Evolutionary conservation across 345 rosid genomes (phyloP).

Genomic region (Eutrema japonicum): DNA sequence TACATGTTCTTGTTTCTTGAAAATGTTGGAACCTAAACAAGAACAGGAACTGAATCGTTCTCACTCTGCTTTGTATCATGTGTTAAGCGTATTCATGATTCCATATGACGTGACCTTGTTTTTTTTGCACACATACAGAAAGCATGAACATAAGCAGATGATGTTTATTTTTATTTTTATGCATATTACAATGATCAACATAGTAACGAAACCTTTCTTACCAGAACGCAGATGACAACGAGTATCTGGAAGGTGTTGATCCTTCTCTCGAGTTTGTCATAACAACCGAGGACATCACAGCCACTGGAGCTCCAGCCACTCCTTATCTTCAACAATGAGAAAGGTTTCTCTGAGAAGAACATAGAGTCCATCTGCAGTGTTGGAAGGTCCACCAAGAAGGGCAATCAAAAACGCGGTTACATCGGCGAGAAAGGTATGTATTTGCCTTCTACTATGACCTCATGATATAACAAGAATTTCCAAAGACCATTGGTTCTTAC

Average conservation of each 20-base stretch:
- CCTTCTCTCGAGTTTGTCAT: slow-evolving; percentile 78
- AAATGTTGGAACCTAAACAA: neutral
- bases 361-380: slow-evolving; percentile 72
- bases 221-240: slow-evolving; percentile 82
- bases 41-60: too few relatives aligned
- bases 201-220: neutral
- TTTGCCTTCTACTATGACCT: neutral
- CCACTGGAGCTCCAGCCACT: slow-evolving; percentile 68
- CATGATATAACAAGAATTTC: neutral
- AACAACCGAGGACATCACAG: slow-evolving; percentile 71
- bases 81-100: neutral
- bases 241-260: slow-evolving; percentile 59
- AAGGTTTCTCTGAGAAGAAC: slow-evolving; percentile 61
- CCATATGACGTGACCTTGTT: neutral
- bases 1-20: neutral
- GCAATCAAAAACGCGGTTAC: slow-evolving; percentile 61
- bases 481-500: neutral
- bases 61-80: neutral
- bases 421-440: slow-evolving; percentile 80
- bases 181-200: neutral
- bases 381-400: slow-evolving; percentile 76
- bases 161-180: neutral
- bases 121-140: neutral
- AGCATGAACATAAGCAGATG: neutral
- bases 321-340: slow-evolving; percentile 71